Evolutionary conservation across 768 basidiomycete species (phyloP).

Genomic region (Lanmaoa rubissima): DNA sequence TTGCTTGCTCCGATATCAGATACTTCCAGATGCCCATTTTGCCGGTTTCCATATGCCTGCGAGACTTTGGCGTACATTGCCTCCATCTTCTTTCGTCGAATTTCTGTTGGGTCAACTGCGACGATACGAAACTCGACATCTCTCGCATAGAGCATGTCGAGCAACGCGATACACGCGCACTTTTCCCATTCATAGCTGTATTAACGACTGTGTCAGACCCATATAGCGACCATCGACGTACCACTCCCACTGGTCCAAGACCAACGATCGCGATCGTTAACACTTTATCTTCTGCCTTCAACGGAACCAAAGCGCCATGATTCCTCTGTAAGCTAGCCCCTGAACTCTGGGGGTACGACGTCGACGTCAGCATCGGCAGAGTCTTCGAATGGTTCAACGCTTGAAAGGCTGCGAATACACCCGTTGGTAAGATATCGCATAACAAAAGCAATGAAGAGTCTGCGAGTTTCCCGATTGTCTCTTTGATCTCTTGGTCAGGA

Average conservation of each 20-base stretch:
- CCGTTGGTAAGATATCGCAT: slow-evolving; percentile 79
- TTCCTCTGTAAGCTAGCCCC: slow-evolving; percentile 2
- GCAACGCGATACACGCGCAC: slow-evolving; percentile 62
- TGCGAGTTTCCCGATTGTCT: slow-evolving; percentile 42
- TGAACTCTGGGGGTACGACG: slow-evolving; percentile 51
- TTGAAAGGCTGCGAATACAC: slow-evolving; percentile 73
- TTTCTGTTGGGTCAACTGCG: slow-evolving; percentile 59
- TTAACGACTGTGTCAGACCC: neutral
- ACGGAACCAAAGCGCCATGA: slow-evolving; percentile 13
- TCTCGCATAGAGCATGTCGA: slow-evolving; percentile 54
- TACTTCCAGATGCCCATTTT: slow-evolving; percentile 47
- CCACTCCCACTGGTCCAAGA: slow-evolving; percentile 76
- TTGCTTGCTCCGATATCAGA: slow-evolving; percentile 53
- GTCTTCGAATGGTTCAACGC: slow-evolving; percentile 72
- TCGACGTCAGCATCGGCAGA: slow-evolving; percentile 54
- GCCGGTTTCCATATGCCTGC: slow-evolving; percentile 33
- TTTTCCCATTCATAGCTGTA: slow-evolving; percentile 12
- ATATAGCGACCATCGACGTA: slow-evolving; percentile 24
- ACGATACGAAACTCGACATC: slow-evolving; percentile 54
- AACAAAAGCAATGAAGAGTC: slow-evolving; percentile 70
- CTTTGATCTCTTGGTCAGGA: slow-evolving; percentile 31
- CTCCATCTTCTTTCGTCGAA: slow-evolving; percentile 57
- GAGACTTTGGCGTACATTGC: slow-evolving; percentile 54
- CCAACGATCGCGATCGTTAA: slow-evolving; percentile 69
- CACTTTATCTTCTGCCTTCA: slow-evolving; percentile 46